phyloP scores from a whole-genome alignment of 2,329 filamentous ascomycete genomes.

The Ophiostoma ulmi region DNA sequence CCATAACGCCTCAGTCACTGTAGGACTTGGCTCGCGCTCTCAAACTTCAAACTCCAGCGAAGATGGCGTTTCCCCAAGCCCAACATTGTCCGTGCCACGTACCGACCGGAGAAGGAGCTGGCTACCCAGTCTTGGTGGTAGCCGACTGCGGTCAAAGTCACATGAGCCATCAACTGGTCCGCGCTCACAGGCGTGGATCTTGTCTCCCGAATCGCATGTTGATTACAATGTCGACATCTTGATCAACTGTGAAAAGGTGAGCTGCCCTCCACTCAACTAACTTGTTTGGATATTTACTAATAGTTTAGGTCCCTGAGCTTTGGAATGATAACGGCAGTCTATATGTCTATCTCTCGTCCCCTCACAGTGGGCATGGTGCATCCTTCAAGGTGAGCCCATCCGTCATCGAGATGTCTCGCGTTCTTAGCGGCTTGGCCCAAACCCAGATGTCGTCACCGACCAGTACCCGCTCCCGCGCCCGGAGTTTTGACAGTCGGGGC shows the following conservation, averaged over 20 bases:
- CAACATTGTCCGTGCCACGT: conserved; percentile 34
- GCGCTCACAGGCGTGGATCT: conserved; percentile 44
- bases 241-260: conserved; percentile 51
- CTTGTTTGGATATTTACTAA: conserved; percentile 17
- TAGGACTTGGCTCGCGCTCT: conserved; percentile 30
- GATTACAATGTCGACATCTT: conserved; percentile 55
- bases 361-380: conserved; percentile 45
- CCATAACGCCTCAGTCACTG: neutral
- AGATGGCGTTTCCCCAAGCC: conserved; percentile 40
- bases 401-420: conserved; percentile 49
- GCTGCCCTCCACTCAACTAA: conserved; percentile 18
- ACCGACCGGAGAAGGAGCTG: conserved; percentile 49
- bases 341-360: conserved; percentile 53
- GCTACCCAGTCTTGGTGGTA: conserved; percentile 43
- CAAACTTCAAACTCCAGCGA: conserved; percentile 36
- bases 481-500: conserved; percentile 46
- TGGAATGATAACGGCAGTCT: conserved; percentile 59
- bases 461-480: conserved; percentile 35
- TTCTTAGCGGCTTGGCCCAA: conserved; percentile 51
- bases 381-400: conserved; percentile 58
- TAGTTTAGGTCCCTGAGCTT: conserved; percentile 54
- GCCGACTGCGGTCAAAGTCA: conserved; percentile 49
- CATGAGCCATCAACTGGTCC: conserved; percentile 31
- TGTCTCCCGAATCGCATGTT: conserved; percentile 46
- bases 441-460: conserved; percentile 38